phyloP scores from a whole-genome alignment of 306 rosid genomes.

The Castanea crenata region DNA sequence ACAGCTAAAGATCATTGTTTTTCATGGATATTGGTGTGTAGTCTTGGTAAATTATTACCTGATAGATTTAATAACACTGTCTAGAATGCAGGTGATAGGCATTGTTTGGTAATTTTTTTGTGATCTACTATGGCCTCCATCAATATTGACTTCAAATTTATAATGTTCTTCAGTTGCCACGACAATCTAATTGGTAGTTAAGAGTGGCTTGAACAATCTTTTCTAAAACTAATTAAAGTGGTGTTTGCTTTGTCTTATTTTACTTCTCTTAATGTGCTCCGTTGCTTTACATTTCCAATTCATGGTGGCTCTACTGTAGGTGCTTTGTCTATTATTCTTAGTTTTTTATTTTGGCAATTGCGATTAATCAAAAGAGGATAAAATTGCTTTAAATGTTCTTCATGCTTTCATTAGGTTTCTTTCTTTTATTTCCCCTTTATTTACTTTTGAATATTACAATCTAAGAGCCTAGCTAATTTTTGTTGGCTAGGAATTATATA shows the following conservation, averaged over 20 bases:
- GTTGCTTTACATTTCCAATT: too few relatives aligned
- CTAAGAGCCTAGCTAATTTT: background rate
- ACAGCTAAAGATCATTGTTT: too few relatives aligned
- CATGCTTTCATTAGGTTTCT: conserved; percentile 2
- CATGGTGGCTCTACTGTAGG: too few relatives aligned
- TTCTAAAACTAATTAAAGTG: background rate
- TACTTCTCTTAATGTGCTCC: too few relatives aligned
- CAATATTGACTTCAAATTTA: background rate
- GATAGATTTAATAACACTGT: background rate
- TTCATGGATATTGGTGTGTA: background rate
- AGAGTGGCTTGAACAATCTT: background rate
- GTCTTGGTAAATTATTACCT: background rate
- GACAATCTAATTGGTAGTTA: background rate
- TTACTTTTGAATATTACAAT: background rate
- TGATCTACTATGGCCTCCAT: background rate
- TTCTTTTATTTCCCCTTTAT: background rate
- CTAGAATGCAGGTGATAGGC: background rate
- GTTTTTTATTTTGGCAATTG: too few relatives aligned
- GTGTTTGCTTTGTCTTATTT: too few relatives aligned
- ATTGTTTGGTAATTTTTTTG: background rate
- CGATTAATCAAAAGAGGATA: too few relatives aligned
- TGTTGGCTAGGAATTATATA: background rate
- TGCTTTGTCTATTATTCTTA: too few relatives aligned
- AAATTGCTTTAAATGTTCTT: background rate
- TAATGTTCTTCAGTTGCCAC: background rate